These are phyloP conservation scores for Lasiodiplodia sp. DNA, from an alignment of 2,329 filamentous ascomycete species.

Conservation along the genomic window DNA sequence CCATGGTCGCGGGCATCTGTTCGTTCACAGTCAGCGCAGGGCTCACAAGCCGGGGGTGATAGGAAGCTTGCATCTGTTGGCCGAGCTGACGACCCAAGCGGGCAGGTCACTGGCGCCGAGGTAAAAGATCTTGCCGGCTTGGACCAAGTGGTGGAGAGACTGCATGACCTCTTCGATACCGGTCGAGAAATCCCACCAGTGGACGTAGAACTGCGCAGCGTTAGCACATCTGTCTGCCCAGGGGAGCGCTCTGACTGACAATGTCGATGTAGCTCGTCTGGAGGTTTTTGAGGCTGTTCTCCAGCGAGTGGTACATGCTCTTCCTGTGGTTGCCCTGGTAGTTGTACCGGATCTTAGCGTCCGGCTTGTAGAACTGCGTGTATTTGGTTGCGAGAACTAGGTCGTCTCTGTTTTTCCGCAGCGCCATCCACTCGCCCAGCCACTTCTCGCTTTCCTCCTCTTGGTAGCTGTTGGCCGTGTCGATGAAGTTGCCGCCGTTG, in stretches of 20 bases:
- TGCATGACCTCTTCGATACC: slow-evolving; percentile 49
- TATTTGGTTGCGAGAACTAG: slow-evolving; percentile 65
- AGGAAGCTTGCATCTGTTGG: slow-evolving; percentile 47
- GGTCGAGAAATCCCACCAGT: slow-evolving; percentile 52
- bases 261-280: slow-evolving; percentile 52
- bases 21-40: slow-evolving; percentile 1
- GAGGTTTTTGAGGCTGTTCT: slow-evolving; percentile 50
- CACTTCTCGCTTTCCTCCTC: slow-evolving; percentile 56
- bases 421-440: slow-evolving; percentile 61
- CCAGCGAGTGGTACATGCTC: slow-evolving; percentile 46
- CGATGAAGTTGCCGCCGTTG: slow-evolving; percentile 71
- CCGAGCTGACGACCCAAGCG: slow-evolving; percentile 54
- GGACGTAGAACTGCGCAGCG: slow-evolving; percentile 44
- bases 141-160: slow-evolving; percentile 44
- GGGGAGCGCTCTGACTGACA: slow-evolving; percentile 28
- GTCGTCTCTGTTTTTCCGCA: slow-evolving; percentile 54
- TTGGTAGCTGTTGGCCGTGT: slow-evolving; percentile 64
- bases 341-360: slow-evolving; percentile 36
- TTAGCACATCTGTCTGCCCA: neutral
- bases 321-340: slow-evolving; percentile 38
- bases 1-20: slow-evolving; percentile 72
- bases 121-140: slow-evolving; percentile 49
- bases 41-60: neutral
- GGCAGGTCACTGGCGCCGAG: slow-evolving; percentile 49
- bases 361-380: slow-evolving; percentile 44